These are phyloP conservation scores for Hygrocybe punicea DNA, from an alignment of 768 basidiomycete genomes.

Conservation along the genomic window DNA sequence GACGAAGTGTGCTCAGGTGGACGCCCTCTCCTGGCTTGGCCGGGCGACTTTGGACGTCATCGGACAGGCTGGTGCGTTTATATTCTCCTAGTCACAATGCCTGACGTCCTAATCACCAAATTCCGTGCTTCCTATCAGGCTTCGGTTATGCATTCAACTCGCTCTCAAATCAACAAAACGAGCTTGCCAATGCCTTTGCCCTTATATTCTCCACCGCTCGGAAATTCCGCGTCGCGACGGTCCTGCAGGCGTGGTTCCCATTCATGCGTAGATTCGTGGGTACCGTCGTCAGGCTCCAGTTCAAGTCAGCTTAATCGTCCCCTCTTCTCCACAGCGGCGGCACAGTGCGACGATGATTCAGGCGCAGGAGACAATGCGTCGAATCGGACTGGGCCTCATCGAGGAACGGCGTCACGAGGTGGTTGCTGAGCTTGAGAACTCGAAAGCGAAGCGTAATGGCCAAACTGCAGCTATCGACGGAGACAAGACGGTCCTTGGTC, in stretches of 20 bases:
- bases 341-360: slow-evolving; percentile 43
- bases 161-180: slow-evolving; percentile 42
- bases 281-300: slow-evolving; percentile 14
- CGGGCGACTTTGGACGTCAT: slow-evolving; percentile 66
- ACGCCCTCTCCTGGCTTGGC: slow-evolving; percentile 53
- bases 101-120: too few species aligned
- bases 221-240: slow-evolving; percentile 49
- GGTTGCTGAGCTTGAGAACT: slow-evolving; percentile 18
- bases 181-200: slow-evolving; percentile 54
- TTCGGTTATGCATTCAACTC: slow-evolving; percentile 62
- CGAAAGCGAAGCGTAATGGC: slow-evolving; percentile 13
- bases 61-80: slow-evolving; percentile 51
- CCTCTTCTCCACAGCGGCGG: slow-evolving; percentile 36
- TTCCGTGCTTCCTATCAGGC: too few species aligned
- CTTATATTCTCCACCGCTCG: slow-evolving; percentile 53
- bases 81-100: not conserved
- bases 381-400: slow-evolving; percentile 54
- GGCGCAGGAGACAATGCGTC: slow-evolving; percentile 46
- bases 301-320: not conserved
- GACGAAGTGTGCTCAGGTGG: slow-evolving; percentile 34
- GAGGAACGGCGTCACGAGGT: slow-evolving; percentile 41
- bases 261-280: slow-evolving; percentile 52
- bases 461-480: slow-evolving; percentile 25
- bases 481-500: slow-evolving; percentile 37
- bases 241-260: slow-evolving; percentile 59